Percentiles rank a stretch among this genome's conserved stretches.
These are phyloP conservation scores for Datisca glomerata DNA, from an alignment of 306 rosid species.

Conservation along the genomic window DNA sequence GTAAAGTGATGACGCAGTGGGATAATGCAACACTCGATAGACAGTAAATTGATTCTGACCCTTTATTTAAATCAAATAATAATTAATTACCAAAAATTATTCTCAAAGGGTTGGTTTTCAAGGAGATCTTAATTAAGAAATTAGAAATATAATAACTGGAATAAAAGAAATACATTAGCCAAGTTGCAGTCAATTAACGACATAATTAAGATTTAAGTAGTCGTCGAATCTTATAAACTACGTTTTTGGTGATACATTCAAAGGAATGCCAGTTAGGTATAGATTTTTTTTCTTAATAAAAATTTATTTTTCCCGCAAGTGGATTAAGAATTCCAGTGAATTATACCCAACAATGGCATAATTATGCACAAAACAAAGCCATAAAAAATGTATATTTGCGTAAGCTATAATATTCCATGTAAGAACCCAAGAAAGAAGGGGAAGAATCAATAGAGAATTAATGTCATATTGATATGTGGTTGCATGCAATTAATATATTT, in stretches of 20 bases:
- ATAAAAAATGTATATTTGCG: constrained; percentile 5
- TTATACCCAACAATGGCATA: constrained; percentile 7
- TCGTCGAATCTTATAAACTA: constrained; percentile 35
- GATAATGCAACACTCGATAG: too few relatives aligned
- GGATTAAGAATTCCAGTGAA: background rate
- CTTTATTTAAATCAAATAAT: constrained; percentile 1
- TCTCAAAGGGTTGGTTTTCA: constrained; percentile 2
- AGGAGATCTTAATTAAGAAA: background rate
- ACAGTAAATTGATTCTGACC: background rate
- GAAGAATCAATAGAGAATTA: constrained; percentile 25
- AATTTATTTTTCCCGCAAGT: background rate
- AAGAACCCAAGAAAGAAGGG: constrained; percentile 23
- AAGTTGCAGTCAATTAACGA: constrained; percentile 21
- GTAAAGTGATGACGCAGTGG: too few relatives aligned
- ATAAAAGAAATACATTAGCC: constrained; percentile 6
- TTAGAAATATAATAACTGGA: background rate
- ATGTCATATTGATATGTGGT: constrained; percentile 36
- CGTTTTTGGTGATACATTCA: constrained; percentile 34
- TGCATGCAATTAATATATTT: constrained; percentile 6
- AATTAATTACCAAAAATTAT: constrained; percentile 8
- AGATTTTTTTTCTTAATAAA: too few relatives aligned
- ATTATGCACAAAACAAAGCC: constrained; percentile 14
- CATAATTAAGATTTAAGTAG: constrained; percentile 15
- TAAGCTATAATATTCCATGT: constrained; percentile 3
- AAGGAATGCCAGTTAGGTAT: constrained; percentile 58